Base-by-base conservation (phyloP, 148 eudicot genomes). In the Limonium bicolor region DNA sequence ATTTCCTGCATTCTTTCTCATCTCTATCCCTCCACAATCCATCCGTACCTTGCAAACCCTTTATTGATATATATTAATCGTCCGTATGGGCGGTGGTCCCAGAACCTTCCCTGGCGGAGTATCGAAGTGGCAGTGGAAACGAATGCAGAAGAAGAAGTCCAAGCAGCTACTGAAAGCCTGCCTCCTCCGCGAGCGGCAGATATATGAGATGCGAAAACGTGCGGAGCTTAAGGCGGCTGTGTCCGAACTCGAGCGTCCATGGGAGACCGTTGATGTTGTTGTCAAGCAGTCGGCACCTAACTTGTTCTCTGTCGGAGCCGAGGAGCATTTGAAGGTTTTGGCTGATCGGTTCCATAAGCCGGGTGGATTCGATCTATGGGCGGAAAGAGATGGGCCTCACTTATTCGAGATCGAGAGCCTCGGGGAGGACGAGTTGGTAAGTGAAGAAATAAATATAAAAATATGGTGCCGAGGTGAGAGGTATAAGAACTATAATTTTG, bases 81-180 rank as follows among this genome's bases (percentile, higher is more conserved):
- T 61, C 62, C 82, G 94, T 22, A 82, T 82, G 90, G 88, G 90
- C 41, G 94, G 94, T 39, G 90, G 94, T 2, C 86, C 94, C 3
- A 54, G 96, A 0, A 82, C 85, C 23, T 87, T 76, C 51, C 85
- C 94, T 4, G 96, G 94, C 56, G 96, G 94, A 11, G 65, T 86
- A 20, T 82, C 72, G 76, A 76, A 79, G 19, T 76, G 88, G 94
- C 88, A 78, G 16, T 87, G 96, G 96, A 87, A 71, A 50, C 85
- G 96, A 17, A 63, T 82, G 38, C 94, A 82, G 60, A 87, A 82
- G 59, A 87, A 79, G 39, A 82, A 76, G 44, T 85, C 96, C 17
- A 42, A 54, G 4, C 72, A 87, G 13, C 79, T 82, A 34, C 85
- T 82, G 51, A 71, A 71, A 31, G 68, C 62, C 10, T 82, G 82